Base-by-base conservation (phyloP, 352 stramenopile genomes). In the Phytophthora pseudosyringae region DNA sequence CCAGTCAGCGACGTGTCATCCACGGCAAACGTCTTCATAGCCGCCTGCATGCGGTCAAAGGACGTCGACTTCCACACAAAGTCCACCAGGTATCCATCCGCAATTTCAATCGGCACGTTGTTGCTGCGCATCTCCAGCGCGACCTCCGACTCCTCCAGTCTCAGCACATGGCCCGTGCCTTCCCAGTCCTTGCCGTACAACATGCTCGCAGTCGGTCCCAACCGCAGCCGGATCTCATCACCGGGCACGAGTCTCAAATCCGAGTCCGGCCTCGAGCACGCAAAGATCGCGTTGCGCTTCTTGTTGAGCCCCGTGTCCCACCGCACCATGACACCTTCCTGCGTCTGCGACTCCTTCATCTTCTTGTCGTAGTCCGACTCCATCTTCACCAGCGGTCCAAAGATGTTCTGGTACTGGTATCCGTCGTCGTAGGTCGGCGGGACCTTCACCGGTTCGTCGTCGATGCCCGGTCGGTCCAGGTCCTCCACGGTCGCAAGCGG, bases 361-460 rank as follows among this genome's bases (percentile, higher is more conserved):
- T 98, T 97, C 73, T 98, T 98, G 83, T 99, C 98, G 63, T 99
- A 99, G 80, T 99, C 97, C 5, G 97, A 98, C 81, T 99, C 98
- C 78, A 99, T 97, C 77, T 99, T 99, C n/a, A 99, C 97, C 10
- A 99, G 75, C 10, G 98, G 98, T 4, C 94, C 97, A 60, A 99
- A 93, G 45, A 99, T 94, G 78, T 99, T 99, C 77, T 99, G 97
- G 82, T 99, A 99, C 81, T 99, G 97, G 75, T 99, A 99, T 25
- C 97, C 98, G 72, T 99, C 97, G 55, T 99, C 96, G 71, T 99
- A 99, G 32, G 90, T 89, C 15, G 94, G 67, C 31, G 93, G 66
- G 0, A 99, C 97, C 1, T 90, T 76, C 13, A 84, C 79, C 0
- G 90, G 86, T 45, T 96, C 90, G 36, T 97, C 88, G 31, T 98